These are phyloP conservation scores for Microstegium vimineum DNA, from an alignment of 176 grass and related monocot species.

Conservation along the genomic window DNA sequence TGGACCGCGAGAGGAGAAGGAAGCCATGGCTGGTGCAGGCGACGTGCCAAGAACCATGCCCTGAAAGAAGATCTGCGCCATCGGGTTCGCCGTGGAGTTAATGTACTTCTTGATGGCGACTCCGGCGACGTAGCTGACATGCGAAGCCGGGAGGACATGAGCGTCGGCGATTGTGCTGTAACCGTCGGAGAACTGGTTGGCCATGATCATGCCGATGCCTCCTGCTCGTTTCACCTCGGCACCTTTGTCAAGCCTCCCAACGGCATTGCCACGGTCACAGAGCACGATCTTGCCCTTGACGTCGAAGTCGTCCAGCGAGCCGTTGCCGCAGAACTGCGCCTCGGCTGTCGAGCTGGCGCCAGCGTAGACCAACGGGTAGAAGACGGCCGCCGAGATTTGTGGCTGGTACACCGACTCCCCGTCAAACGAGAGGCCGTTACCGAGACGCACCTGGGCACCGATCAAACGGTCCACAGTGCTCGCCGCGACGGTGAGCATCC, in stretches of 20 bases:
- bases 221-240: neutral
- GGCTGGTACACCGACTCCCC: neutral
- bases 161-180: conserved; percentile 22
- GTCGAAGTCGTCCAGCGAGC: neutral
- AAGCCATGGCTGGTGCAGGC: conserved; percentile 14
- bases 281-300: conserved; percentile 57
- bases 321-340: neutral
- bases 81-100: neutral
- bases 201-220: conserved; percentile 35
- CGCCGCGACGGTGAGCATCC: neutral
- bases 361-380: neutral
- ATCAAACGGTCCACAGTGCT: neutral
- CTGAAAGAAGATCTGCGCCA: neutral
- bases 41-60: conserved; percentile 24
- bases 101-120: conserved; percentile 1
- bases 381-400: neutral
- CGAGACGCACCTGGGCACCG: neutral
- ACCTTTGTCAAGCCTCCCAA: neutral
- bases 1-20: conserved; percentile 42
- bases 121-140: conserved; percentile 28
- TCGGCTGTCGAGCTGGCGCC: neutral
- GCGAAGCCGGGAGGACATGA: conserved; percentile 29
- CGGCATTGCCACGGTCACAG: neutral
- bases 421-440: neutral
- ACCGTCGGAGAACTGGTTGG: neutral